Conservation (phyloP, 2,329 filamentous ascomycete species). For the Madurella mycetomatis region DNA sequence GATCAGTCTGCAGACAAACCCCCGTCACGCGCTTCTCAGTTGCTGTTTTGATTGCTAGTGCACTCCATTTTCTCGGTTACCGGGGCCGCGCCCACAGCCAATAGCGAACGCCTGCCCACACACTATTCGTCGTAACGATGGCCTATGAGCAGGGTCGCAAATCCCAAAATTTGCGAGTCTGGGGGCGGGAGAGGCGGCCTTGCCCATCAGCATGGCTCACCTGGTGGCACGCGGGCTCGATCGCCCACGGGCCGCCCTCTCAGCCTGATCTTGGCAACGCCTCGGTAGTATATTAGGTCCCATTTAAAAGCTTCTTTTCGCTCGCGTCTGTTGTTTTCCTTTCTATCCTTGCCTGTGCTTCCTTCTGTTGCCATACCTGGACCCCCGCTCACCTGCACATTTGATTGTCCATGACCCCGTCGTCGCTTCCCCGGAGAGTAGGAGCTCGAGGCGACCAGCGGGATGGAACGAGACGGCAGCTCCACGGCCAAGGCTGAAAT, state of each 20-base stretch:
- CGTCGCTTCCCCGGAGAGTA: background rate
- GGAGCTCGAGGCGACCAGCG: background rate
- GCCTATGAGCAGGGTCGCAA: too few relatives aligned
- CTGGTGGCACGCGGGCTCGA: background rate
- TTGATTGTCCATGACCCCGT: background rate
- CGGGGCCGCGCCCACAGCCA: background rate
- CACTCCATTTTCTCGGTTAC: background rate
- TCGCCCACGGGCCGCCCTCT: background rate
- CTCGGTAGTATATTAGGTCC: too few relatives aligned
- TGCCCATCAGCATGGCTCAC: background rate
- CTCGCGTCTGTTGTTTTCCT: too few relatives aligned
- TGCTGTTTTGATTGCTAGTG: constrained; percentile 2
- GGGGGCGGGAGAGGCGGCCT: background rate
- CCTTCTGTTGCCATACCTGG: background rate
- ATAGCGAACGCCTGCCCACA: background rate
- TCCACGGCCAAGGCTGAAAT: constrained; percentile 5
- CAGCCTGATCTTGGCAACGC: background rate
- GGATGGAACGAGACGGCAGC: constrained; percentile 5
- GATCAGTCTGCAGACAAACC: background rate
- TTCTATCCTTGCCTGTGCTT: too few relatives aligned
- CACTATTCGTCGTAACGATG: background rate
- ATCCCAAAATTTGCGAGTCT: background rate
- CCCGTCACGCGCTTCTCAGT: background rate
- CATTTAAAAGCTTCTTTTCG: too few relatives aligned
- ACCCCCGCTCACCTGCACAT: background rate